These are phyloP conservation scores for Hyphopichia pseudoburtonii DNA, from an alignment of 1,139 yeast genomes.

Conservation along the genomic window DNA sequence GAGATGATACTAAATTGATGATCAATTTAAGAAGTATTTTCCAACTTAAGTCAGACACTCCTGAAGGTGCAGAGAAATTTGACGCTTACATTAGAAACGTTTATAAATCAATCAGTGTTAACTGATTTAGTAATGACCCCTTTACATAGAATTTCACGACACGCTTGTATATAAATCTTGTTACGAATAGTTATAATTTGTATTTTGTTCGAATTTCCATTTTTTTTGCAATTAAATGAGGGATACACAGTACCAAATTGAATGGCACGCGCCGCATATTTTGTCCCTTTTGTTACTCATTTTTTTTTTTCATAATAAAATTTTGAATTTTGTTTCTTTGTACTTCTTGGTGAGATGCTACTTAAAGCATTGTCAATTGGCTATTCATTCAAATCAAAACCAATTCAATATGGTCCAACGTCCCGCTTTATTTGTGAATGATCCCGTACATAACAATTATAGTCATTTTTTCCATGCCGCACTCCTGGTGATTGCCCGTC, in stretches of 20 bases:
- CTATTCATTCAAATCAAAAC: too few relatives aligned
- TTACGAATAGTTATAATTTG: too few relatives aligned
- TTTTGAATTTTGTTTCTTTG: too few relatives aligned
- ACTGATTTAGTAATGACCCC: not conserved
- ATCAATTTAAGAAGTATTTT: slow-evolving; percentile 18
- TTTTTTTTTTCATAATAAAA: too few relatives aligned
- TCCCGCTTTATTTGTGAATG: slow-evolving; percentile 23
- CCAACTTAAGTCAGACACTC: slow-evolving; percentile 14
- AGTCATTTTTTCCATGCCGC: slow-evolving; percentile 13
- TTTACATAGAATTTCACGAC: not conserved
- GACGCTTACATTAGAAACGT: slow-evolving; percentile 8
- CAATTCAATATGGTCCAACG: too few relatives aligned
- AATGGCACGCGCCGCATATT: not conserved
- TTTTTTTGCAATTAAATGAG: not conserved
- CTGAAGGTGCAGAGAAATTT: slow-evolving; percentile 13
- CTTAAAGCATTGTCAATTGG: too few relatives aligned
- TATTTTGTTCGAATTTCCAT: not conserved
- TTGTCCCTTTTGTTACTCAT: not conserved
- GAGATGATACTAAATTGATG: slow-evolving; percentile 18
- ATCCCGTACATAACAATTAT: slow-evolving; percentile 28
- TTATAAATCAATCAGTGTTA: slow-evolving; percentile 1
- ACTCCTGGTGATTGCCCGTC: not conserved
- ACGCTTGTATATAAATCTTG: not conserved
- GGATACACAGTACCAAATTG: too few relatives aligned
- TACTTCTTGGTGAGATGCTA: too few relatives aligned